Evolutionary conservation across 2,329 filamentous ascomycete species (phyloP), one percentile per base, ranked within the genome.

Genomic region (Pseudogymnoascus sp.): DNA sequence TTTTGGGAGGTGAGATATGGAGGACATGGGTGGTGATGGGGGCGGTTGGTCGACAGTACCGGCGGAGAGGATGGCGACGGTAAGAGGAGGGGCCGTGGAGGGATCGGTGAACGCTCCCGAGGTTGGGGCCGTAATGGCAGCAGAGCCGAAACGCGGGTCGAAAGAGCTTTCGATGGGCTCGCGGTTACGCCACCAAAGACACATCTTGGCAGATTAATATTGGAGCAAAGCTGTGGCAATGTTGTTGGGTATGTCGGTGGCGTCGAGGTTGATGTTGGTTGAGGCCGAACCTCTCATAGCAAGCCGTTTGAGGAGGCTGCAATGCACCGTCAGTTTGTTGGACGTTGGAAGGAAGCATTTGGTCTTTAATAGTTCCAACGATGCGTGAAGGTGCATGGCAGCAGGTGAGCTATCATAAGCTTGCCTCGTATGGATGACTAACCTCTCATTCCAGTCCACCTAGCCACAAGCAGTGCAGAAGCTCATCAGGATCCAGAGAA

Each of bases 71-170:
- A 31, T 7, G 28, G 42, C 43, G 23, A 36, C 28, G 37, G 31
- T 34, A 42, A 49, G 49, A 12, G 40, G 61, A n/a, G 43, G 43
- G 25, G 49, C 34, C n/a, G 18, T 40, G 38, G 36, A 59, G 3
- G 65, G 64, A 28, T 65, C 65, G 7, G 63, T 64, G 61, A 67
- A 70, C 9, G 65, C 67, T 31, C 69, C 69, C 11, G 63, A 40
- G 16, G 62, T 66, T 18, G 70, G 69, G 8, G 68, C 63, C 3
- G 69, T 67, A 14, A 71, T 72, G 16, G 69, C 68, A 14, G 42
- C 36, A 16, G 69, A 67, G 5, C 71, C 71, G 49, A 68, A 71
- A n/a, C 69, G 66, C n/a, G 64, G 21, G 61, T 72, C 65, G 16
- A 71, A 64, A 12, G 65, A 64, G 16, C 66, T 68, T n/a, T 63